Evolutionary conservation across 2,329 filamentous ascomycete genomes (phyloP).

Genomic region (Aspergillus pseudoviridinutans): DNA sequence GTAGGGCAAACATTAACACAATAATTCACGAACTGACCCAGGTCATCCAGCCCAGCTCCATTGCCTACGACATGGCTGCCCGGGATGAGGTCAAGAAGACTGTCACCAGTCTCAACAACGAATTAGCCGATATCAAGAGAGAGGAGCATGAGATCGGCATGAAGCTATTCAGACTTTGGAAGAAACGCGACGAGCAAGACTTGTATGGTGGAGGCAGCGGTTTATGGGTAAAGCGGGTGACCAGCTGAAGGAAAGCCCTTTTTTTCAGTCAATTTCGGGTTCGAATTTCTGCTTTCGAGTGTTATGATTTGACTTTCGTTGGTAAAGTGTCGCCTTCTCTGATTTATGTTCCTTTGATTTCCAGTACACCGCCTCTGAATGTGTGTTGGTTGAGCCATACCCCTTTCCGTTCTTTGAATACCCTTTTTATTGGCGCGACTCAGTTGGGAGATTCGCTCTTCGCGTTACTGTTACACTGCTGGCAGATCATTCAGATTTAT

Average conservation of each 20-base stretch:
- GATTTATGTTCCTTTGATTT: not conserved
- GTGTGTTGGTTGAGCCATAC: slow-evolving; percentile 4
- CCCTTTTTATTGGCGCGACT: not conserved
- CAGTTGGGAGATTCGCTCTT: not conserved
- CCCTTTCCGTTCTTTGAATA: slow-evolving; percentile 2
- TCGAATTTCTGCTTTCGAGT: not conserved
- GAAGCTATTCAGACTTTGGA: slow-evolving; percentile 69
- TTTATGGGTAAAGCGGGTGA: slow-evolving; percentile 76
- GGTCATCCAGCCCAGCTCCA: slow-evolving; percentile 66
- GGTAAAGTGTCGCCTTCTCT: not conserved
- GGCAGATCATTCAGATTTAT: not conserved
- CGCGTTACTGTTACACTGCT: not conserved
- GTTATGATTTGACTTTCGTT: not conserved
- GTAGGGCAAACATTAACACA: slow-evolving; percentile 66
- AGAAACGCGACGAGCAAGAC: slow-evolving; percentile 64
- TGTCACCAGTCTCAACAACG: slow-evolving; percentile 60
- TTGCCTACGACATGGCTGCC: slow-evolving; percentile 63
- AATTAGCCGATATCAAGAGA: slow-evolving; percentile 68
- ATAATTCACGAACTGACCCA: slow-evolving; percentile 75
- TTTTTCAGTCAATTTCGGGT: not conserved
- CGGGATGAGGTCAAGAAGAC: slow-evolving; percentile 56
- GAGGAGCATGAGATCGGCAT: slow-evolving; percentile 77
- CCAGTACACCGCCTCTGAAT: not conserved
- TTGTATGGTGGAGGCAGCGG: slow-evolving; percentile 50
- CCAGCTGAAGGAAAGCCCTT: slow-evolving; percentile 45